Base-by-base conservation (phyloP, 345 rosid genomes). In the Ricinus communis region DNA sequence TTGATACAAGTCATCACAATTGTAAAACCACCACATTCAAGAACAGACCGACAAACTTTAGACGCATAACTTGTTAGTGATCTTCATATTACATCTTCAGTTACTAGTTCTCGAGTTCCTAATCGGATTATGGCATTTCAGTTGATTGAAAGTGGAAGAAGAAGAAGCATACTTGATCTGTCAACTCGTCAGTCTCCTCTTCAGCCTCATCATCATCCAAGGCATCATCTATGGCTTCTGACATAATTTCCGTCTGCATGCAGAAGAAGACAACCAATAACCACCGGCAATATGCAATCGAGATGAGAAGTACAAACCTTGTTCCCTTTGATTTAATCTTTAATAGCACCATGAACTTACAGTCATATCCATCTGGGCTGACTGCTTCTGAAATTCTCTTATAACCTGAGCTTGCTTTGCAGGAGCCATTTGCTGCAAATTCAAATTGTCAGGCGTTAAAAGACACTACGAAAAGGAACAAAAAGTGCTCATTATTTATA, bases 331-430 rank as follows among this genome's bases (percentile, higher is more conserved):
- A 40, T 41, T 25, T 55, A 69, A 65, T 62, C 25, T 56, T 40
- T 68, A 55, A 53, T 50, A 18, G 27, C 75, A 66, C 19, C 65
- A 19, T 66, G 25, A 77, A 76, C 97, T 85, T 84, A 94, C 99
- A 51, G 93, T 91, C 97, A 91, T 95, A 78, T 95, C 99, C 97
- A 95, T 83, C 78, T 88, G 92, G 2, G 92, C 96, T 28, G 99
- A 91, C 77, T 95, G 97, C 78, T 85, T 87, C 85, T 95, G 97
- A 74, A 95, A 95, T 61, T 95, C 99, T 72, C 58, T 78, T 64
- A 89, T 75, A 73, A 88, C 86, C 85, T 85, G 83, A 19, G 88
- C 91, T 77, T 91, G 97, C 84, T 91, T 88, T 72, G 83, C 87
- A n/a, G 99, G 97, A 54, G 76, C 96, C 99, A 95, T 90, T 87